phyloP scores from a whole-genome alignment of 2,329 filamentous ascomycete genomes.

The Fusarium verticillioides region DNA sequence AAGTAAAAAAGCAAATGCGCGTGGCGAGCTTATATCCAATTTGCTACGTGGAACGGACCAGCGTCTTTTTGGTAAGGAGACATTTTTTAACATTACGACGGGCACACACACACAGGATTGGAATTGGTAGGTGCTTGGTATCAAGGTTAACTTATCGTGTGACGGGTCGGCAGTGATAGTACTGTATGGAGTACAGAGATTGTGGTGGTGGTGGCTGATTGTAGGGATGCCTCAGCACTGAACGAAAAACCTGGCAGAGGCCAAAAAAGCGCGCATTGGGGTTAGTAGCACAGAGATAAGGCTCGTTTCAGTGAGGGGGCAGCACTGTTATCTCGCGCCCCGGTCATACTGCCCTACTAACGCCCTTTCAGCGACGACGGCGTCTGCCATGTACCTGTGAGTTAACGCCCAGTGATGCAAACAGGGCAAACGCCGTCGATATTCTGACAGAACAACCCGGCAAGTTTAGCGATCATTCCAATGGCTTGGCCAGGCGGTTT shows the following conservation, averaged over 20 bases:
- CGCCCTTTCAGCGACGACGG: neutral
- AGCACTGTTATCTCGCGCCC: slow-evolving; percentile 34
- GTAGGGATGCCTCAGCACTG: slow-evolving; percentile 4
- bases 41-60: slow-evolving; percentile 22
- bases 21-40: slow-evolving; percentile 31
- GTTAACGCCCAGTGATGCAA: neutral
- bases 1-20: neutral
- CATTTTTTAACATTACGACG: neutral
- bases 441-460: neutral
- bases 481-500: neutral
- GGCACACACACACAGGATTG: neutral
- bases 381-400: neutral
- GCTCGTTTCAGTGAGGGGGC: neutral
- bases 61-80: neutral
- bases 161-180: slow-evolving; percentile 19
- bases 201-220: slow-evolving; percentile 3
- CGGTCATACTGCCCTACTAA: slow-evolving; percentile 8
- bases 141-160: slow-evolving; percentile 22
- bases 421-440: neutral
- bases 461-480: neutral
- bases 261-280: slow-evolving; percentile 27
- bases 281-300: slow-evolving; percentile 24
- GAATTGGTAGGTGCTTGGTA: slow-evolving; percentile 8
- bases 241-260: slow-evolving; percentile 15
- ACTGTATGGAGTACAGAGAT: slow-evolving; percentile 18